phyloP scores from a whole-genome alignment of 805 yeast genomes.

The Starmerella sp. region DNA sequence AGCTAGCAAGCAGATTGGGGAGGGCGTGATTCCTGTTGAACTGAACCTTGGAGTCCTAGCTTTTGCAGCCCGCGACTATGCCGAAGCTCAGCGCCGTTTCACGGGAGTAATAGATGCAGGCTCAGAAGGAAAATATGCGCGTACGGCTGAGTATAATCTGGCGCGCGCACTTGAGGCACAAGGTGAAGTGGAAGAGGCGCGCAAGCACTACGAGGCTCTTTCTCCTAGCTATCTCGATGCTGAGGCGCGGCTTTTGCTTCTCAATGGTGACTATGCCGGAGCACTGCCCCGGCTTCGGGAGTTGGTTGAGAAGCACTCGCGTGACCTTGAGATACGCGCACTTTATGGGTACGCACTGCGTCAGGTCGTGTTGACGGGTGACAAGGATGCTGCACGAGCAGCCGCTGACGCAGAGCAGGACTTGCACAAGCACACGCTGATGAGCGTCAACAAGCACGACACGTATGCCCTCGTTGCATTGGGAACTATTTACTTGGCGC shows the following conservation, averaged over 20 bases:
- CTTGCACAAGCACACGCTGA: slow-evolving; percentile 77
- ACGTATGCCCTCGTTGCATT: slow-evolving; percentile 77
- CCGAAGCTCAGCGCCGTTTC: slow-evolving; percentile 36
- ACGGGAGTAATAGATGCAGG: slow-evolving; percentile 18
- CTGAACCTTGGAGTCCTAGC: slow-evolving; percentile 81
- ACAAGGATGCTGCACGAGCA: slow-evolving; percentile 26
- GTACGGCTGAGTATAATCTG: slow-evolving; percentile 54
- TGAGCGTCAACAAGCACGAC: slow-evolving; percentile 70
- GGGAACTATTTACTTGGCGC: slow-evolving; percentile 70
- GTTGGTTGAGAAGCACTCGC: slow-evolving; percentile 29
- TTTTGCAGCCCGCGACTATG: slow-evolving; percentile 50
- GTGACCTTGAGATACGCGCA: slow-evolving; percentile 73
- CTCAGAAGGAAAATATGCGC: slow-evolving; percentile 35
- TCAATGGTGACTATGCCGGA: neutral
- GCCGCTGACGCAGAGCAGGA: slow-evolving; percentile 53
- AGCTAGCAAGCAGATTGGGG: slow-evolving; percentile 43
- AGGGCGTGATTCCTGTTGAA: slow-evolving; percentile 33
- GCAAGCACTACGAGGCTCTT: slow-evolving; percentile 35
- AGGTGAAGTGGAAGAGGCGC: slow-evolving; percentile 32
- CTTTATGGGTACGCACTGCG: slow-evolving; percentile 83
- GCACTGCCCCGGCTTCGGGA: neutral
- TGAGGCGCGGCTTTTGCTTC: slow-evolving; percentile 13
- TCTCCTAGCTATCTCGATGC: slow-evolving; percentile 7
- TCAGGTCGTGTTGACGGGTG: slow-evolving; percentile 3
- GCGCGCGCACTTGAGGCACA: slow-evolving; percentile 59